phyloP scores from a whole-genome alignment of 2,329 filamentous ascomycete genomes.

The Xylariaceae sp. region DNA sequence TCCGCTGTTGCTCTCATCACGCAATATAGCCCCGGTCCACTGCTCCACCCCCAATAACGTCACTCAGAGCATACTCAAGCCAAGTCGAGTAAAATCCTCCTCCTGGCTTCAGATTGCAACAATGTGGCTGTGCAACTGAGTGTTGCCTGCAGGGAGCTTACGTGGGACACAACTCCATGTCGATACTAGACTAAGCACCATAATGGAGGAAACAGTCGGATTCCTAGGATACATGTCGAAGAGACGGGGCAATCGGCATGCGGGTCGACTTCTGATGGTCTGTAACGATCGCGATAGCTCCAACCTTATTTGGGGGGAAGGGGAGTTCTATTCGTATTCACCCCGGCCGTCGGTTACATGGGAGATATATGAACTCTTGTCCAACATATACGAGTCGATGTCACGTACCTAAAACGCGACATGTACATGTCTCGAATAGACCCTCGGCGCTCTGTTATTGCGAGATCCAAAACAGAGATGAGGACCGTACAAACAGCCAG shows the following conservation, averaged over 20 bases:
- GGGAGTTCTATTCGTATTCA: too few species aligned
- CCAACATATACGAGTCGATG: too few species aligned
- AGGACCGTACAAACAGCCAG: too few species aligned
- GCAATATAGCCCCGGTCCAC: background rate
- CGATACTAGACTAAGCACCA: background rate
- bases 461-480: too few species aligned
- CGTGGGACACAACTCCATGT: background rate
- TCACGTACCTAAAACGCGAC: too few species aligned
- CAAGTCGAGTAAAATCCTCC: constrained; percentile 1
- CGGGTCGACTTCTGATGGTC: too few species aligned
- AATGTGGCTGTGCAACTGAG: background rate
- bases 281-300: too few species aligned
- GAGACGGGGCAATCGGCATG: background rate
- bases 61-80: constrained; percentile 1
- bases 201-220: background rate
- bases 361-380: too few species aligned
- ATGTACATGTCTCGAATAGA: too few species aligned
- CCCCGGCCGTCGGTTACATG: too few species aligned
- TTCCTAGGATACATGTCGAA: background rate
- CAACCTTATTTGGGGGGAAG: too few species aligned
- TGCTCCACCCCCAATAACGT: background rate
- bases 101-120: background rate
- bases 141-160: background rate
- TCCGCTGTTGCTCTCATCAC: background rate
- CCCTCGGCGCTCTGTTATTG: too few species aligned